Evolutionary conservation across 1,284 basidiomycete species (phyloP).

Genomic region (Cryptococcus sp.): DNA sequence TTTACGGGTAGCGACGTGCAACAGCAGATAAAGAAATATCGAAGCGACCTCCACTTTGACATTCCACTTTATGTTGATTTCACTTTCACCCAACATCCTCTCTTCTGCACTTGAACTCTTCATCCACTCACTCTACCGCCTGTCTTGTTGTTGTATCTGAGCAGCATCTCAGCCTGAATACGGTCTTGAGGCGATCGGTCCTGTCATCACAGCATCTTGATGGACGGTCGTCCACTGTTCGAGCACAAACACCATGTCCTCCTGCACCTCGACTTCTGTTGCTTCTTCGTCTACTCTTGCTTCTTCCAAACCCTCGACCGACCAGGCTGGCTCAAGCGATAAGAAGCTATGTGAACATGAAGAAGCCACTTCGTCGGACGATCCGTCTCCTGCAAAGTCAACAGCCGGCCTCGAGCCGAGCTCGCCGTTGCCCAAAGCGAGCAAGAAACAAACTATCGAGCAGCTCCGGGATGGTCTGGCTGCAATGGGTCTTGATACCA

Average conservation of each 20-base stretch:
- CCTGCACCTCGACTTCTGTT: background rate
- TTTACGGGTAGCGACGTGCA: no score
- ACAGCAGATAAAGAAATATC: background rate
- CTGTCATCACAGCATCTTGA: no score
- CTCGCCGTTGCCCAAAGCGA: slow-evolving; percentile 21
- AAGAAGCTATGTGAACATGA: background rate
- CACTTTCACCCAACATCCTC: background rate
- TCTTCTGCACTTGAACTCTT: background rate
- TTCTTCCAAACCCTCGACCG: background rate
- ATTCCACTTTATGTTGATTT: slow-evolving; percentile 10
- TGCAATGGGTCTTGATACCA: slow-evolving; percentile 38
- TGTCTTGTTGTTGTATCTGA: background rate
- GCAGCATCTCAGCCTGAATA: background rate
- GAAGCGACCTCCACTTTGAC: background rate
- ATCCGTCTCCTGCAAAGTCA: background rate
- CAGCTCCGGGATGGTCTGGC: slow-evolving; percentile 36
- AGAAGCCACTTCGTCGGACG: slow-evolving; percentile 1
- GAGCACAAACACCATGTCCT: no score
- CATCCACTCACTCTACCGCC: background rate
- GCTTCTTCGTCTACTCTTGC: no score
- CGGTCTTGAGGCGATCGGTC: no score
- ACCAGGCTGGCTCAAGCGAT: no score
- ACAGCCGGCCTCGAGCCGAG: background rate
- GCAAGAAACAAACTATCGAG: slow-evolving; percentile 42
- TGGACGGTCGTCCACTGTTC: no score